phyloP scores from a whole-genome alignment of 2,329 filamentous ascomycete species.

The Fusarium nurragi region DNA sequence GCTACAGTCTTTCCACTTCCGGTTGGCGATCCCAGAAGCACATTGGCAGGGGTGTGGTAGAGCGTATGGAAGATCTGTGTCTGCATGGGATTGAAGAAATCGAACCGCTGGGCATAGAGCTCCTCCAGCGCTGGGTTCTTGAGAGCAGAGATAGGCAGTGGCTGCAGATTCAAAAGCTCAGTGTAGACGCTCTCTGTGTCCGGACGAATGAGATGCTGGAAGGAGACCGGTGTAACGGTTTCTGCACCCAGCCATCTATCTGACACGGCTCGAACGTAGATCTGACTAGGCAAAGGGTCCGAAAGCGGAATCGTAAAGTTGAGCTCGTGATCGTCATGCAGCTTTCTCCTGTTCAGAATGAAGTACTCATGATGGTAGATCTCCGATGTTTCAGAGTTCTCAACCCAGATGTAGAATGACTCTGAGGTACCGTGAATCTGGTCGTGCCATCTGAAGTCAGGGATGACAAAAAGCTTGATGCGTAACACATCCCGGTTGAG shows the following conservation, averaged over 20 bases:
- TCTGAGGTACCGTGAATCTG: slow-evolving; percentile 92
- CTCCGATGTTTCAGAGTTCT: slow-evolving; percentile 96
- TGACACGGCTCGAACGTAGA: slow-evolving; percentile 93
- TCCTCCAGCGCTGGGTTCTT: slow-evolving; percentile 89
- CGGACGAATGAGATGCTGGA: slow-evolving; percentile 95
- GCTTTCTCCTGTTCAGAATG: slow-evolving; percentile 87
- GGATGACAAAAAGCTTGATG: slow-evolving; percentile 85
- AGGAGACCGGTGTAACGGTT: slow-evolving; percentile 93
- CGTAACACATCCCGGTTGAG: slow-evolving; percentile 93
- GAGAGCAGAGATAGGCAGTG: slow-evolving; percentile 84
- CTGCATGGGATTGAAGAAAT: slow-evolving; percentile 99
- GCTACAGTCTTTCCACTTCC: slow-evolving; percentile 98
- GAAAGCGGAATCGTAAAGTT: slow-evolving; percentile 97
- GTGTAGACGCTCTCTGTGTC: slow-evolving; percentile 99
- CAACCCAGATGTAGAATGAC: slow-evolving; percentile 98
- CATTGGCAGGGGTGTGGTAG: slow-evolving; percentile 91
- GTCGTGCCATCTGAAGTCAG: slow-evolving; percentile 96
- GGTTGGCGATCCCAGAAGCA: slow-evolving; percentile 93
- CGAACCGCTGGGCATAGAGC: slow-evolving; percentile 87
- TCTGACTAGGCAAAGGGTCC: slow-evolving; percentile 92
- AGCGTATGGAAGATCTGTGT: slow-evolving; percentile 98
- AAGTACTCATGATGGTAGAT: slow-evolving; percentile 99
- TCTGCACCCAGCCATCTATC: slow-evolving; percentile 97
- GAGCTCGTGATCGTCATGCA: slow-evolving; percentile 95
- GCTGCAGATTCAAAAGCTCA: slow-evolving; percentile 90